These are phyloP conservation scores for Dacryopinax primogenitus DNA, from an alignment of 768 basidiomycete genomes.

Conservation along the genomic window DNA sequence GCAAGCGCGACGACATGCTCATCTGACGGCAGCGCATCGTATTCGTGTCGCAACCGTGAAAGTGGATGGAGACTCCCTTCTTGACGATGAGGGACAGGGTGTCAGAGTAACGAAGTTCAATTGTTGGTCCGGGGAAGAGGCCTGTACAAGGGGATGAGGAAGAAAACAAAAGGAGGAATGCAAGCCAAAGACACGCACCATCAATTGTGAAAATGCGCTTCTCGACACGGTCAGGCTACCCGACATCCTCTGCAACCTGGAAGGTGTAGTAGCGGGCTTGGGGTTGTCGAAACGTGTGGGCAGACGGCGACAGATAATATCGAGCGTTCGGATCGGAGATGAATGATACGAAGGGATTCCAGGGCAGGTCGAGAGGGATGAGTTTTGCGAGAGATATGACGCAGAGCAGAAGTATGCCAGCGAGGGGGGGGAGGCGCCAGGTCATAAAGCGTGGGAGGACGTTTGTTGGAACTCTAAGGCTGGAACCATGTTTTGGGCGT, in stretches of 20 bases:
- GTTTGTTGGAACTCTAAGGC: neutral
- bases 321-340: neutral
- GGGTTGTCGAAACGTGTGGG: neutral
- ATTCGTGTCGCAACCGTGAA: constrained; percentile 15
- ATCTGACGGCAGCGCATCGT: constrained; percentile 10
- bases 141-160: neutral
- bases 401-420: neutral
- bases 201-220: constrained; percentile 16
- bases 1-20: constrained; percentile 7
- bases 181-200: neutral
- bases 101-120: constrained; percentile 15
- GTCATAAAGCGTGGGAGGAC: neutral
- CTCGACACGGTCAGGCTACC: constrained; percentile 16
- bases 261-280: neutral
- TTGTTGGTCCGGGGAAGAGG: constrained; percentile 16
- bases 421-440: neutral
- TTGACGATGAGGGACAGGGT: constrained; percentile 12
- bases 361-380: neutral
- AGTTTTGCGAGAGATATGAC: neutral
- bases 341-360: neutral
- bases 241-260: constrained; percentile 11
- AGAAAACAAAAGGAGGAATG: neutral
- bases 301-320: neutral
- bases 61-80: constrained; percentile 15
- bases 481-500: neutral